Evolutionary conservation across 2,329 filamentous ascomycete species (phyloP), one percentile per base, ranked within the genome.

Genomic region (Westerdykella sp.): DNA sequence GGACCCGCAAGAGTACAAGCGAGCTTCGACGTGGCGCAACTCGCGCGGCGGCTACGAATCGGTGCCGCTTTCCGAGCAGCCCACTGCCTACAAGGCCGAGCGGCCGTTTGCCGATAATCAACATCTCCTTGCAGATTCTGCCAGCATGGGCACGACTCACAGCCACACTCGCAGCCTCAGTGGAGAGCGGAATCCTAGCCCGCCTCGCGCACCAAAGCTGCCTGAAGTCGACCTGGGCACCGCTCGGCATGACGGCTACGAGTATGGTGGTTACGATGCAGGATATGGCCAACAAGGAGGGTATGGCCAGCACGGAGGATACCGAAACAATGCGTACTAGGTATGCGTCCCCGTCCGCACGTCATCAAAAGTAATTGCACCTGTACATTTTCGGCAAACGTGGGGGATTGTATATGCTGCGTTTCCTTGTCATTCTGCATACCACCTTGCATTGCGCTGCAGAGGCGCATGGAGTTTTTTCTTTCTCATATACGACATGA

Each of bases 1-100:
- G 66, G 80, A 84, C 41, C 77, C 78, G 12, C 66, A 67, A 35
- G 69, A 69, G 28, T 71, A 70, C 62, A 71, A 70, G 57, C 3
- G n/a, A 14, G 32, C 32, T 18, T 35, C 32, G 16, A 28, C 25
- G 11, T 35, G 16, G n/a, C 58, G 62, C 49, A 59, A 44, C 40
- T 62, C 60, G 5, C 47, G 61, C 23, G 61, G 63, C 42, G 61
- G 63, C 42, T 68, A 68, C 54, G 64, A 68, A 34, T 57, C 54
- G 5, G 61, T 68, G 31, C 65, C 65, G 14, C 56, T 67, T 22
- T 50, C 56, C 6, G 63, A 67, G 34, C 63, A 67, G 40, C 52
- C 57, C 37, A 66, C 61, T 6, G 51, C 53, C 12, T 63, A 62
- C 46, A 42, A 47, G 30, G 51, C 48, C 34, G 51, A 51, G 30